Evolutionary conservation across 2,329 filamentous ascomycete species (phyloP).

Genomic region (Penicillium digitatum): DNA sequence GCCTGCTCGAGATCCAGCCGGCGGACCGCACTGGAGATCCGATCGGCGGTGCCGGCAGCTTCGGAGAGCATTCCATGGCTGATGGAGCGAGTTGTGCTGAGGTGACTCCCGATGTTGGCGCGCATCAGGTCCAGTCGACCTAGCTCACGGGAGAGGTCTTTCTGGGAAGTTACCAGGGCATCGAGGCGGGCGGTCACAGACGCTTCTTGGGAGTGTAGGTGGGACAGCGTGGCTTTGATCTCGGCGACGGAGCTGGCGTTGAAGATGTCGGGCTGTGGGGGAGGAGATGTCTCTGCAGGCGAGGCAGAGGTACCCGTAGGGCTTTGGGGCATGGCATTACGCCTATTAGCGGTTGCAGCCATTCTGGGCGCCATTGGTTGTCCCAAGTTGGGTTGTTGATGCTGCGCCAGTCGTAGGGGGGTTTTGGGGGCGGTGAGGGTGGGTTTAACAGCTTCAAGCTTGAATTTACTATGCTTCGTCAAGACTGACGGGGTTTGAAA

Average conservation of each 20-base stretch:
- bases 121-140: slow-evolving; percentile 83
- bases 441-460: not conserved
- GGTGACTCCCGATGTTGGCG: slow-evolving; percentile 81
- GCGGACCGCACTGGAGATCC: slow-evolving; percentile 82
- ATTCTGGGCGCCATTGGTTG: slow-evolving; percentile 11
- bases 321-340: slow-evolving; percentile 8
- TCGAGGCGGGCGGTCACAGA: slow-evolving; percentile 70
- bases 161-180: slow-evolving; percentile 73
- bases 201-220: slow-evolving; percentile 72
- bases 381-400: slow-evolving; percentile 11
- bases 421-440: slow-evolving; percentile 15
- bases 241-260: slow-evolving; percentile 72
- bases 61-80: slow-evolving; percentile 86
- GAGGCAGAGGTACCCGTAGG: slow-evolving; percentile 5
- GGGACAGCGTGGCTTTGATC: slow-evolving; percentile 70
- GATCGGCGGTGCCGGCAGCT: slow-evolving; percentile 77
- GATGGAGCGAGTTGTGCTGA: slow-evolving; percentile 74
- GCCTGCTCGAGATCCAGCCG: slow-evolving; percentile 86
- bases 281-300: slow-evolving; percentile 1
- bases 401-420: slow-evolving; percentile 12
- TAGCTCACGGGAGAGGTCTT: slow-evolving; percentile 80
- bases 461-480: not conserved
- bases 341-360: slow-evolving; percentile 28
- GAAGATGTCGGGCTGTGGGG: slow-evolving; percentile 49
- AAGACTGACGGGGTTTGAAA: not conserved